Conservation (phyloP, 371 early-diverging fungal species). For the Mucor lusitanicus region DNA sequence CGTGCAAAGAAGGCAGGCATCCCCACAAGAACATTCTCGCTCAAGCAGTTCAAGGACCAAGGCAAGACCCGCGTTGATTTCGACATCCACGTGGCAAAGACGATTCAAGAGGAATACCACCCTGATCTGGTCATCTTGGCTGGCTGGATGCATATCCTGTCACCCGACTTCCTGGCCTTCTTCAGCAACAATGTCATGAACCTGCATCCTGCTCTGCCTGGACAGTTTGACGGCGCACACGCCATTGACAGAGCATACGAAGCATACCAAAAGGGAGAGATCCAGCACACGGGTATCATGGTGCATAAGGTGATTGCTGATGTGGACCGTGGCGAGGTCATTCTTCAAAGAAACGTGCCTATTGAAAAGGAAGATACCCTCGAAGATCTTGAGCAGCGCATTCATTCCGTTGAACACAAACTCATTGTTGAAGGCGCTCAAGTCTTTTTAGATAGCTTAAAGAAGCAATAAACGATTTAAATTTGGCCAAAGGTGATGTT, state of each 20-base stretch:
- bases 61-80: slow-evolving; percentile 86
- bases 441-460: slow-evolving; percentile 32
- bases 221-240: slow-evolving; percentile 92
- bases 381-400: slow-evolving; percentile 80
- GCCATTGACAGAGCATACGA: slow-evolving; percentile 93
- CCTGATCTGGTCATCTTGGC: slow-evolving; percentile 91
- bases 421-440: slow-evolving; percentile 76
- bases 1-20: slow-evolving; percentile 82
- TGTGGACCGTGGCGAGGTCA: slow-evolving; percentile 91
- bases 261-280: slow-evolving; percentile 77
- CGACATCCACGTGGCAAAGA: slow-evolving; percentile 81
- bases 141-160: slow-evolving; percentile 97
- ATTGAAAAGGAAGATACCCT: slow-evolving; percentile 79
- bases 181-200: slow-evolving; percentile 77
- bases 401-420: slow-evolving; percentile 87
- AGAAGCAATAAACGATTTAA: too few species aligned
- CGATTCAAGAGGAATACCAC: slow-evolving; percentile 56
- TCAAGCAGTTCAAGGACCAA: slow-evolving; percentile 79
- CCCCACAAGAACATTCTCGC: slow-evolving; percentile 76
- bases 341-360: slow-evolving; percentile 76
- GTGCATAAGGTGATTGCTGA: slow-evolving; percentile 94
- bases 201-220: slow-evolving; percentile 95
- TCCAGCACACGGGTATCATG: slow-evolving; percentile 91
- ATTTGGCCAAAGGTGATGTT: too few species aligned
- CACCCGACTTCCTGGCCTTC: slow-evolving; percentile 81